These are phyloP conservation scores for Tetrapisispora phaffii DNA, from an alignment of 805 yeast genomes.

Conservation along the genomic window DNA sequence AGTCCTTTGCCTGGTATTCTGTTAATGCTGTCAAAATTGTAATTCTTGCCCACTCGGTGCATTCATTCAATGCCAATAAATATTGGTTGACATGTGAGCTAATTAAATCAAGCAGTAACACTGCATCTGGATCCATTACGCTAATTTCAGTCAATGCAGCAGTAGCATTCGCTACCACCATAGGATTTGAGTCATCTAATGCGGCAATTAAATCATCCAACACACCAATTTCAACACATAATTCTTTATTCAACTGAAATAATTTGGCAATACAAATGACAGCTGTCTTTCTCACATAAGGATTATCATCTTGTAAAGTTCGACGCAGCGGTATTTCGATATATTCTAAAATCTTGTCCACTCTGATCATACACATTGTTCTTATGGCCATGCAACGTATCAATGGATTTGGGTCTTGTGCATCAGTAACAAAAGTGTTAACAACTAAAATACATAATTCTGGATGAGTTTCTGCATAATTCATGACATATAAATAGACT, in stretches of 20 bases:
- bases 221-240: conserved; percentile 84
- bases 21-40: conserved; percentile 75
- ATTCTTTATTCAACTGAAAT: conserved; percentile 70
- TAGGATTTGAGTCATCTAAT: conserved; percentile 82
- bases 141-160: conserved; percentile 77
- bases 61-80: conserved; percentile 80
- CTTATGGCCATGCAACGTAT: conserved; percentile 93
- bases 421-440: conserved; percentile 88
- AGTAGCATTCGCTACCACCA: conserved; percentile 94
- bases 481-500: conserved; percentile 90
- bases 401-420: conserved; percentile 93
- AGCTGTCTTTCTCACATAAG: conserved; percentile 95
- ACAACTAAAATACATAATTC: conserved; percentile 93
- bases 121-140: conserved; percentile 48
- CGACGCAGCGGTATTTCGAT: conserved; percentile 81
- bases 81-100: conserved; percentile 46
- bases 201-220: conserved; percentile 55
- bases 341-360: conserved; percentile 90
- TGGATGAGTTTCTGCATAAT: conserved; percentile 93
- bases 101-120: conserved; percentile 33
- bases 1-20: conserved; percentile 49
- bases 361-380: conserved; percentile 97
- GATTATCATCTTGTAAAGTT: conserved; percentile 85
- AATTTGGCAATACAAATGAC: conserved; percentile 94
- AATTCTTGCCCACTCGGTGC: conserved; percentile 98